phyloP scores from a whole-genome alignment of 176 grass and related monocot genomes.

The Chloris gayana region DNA sequence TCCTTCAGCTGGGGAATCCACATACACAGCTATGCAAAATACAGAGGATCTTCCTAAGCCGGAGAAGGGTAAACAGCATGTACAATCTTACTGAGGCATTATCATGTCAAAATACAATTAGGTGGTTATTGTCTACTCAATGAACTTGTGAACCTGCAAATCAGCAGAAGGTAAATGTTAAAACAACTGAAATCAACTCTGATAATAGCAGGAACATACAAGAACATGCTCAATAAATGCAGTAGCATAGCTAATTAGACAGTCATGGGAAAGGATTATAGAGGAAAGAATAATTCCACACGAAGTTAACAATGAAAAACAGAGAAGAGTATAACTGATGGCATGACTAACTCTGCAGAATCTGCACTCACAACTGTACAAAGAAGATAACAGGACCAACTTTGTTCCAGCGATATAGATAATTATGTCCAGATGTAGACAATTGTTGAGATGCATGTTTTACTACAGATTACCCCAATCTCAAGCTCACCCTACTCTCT shows the following conservation, averaged over 20 bases:
- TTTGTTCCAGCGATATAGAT: too few relatives aligned
- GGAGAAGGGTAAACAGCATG: slow-evolving; percentile 38
- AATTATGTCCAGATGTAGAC: neutral
- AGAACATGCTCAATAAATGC: slow-evolving; percentile 22
- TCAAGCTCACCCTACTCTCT: neutral
- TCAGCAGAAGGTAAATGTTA: slow-evolving; percentile 17
- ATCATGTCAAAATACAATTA: slow-evolving; percentile 47
- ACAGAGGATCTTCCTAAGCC: slow-evolving; percentile 33
- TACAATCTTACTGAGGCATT: slow-evolving; percentile 41
- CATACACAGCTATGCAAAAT: slow-evolving; percentile 30
- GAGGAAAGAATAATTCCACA: neutral
- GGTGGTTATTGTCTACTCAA: slow-evolving; percentile 23
- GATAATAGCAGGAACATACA: slow-evolving; percentile 1
- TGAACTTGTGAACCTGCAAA: slow-evolving; percentile 41
- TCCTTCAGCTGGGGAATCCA: slow-evolving; percentile 28
- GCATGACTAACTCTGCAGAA: neutral
- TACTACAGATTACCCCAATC: neutral
- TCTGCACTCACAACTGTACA: slow-evolving; percentile 10
- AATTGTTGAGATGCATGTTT: neutral
- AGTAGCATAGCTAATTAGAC: slow-evolving; percentile 3
- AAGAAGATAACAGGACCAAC: neutral
- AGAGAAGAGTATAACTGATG: neutral
- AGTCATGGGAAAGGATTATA: neutral
- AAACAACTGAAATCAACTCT: slow-evolving; percentile 17
- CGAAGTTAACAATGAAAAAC: neutral